These are phyloP conservation scores for Chenopodium quinoa DNA, from an alignment of 148 eudicot species.

Conservation along the genomic window DNA sequence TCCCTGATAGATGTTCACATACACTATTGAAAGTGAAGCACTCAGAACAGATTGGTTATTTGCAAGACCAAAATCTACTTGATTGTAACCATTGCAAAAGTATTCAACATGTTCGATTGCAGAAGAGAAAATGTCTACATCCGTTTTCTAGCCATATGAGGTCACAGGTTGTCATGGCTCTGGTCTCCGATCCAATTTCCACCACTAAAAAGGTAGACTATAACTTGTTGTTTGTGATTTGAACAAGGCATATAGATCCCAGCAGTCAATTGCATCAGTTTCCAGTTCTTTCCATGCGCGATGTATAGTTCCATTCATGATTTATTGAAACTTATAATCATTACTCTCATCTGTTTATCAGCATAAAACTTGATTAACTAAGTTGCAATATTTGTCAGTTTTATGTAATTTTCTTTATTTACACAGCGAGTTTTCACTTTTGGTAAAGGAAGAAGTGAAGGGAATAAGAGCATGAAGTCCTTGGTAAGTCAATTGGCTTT, in stretches of 20 bases:
- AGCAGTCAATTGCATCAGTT: too few relatives aligned
- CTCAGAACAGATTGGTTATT: constrained; percentile 31
- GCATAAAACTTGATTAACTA: not conserved
- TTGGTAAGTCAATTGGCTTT: constrained; percentile 53
- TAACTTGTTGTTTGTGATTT: too few relatives aligned
- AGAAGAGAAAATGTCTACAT: constrained; percentile 12
- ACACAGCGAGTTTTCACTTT: constrained; percentile 81
- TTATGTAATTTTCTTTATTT: not conserved
- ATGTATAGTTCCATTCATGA: too few relatives aligned
- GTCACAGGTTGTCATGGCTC: constrained; percentile 44
- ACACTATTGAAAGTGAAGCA: constrained; percentile 37
- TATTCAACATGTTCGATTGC: constrained; percentile 23
- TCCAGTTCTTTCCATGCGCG: too few relatives aligned
- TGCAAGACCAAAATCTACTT: constrained; percentile 26
- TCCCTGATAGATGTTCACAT: constrained; percentile 31
- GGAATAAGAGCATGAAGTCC: constrained; percentile 94
- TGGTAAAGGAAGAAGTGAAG: constrained; percentile 95
- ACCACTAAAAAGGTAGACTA: constrained; percentile 49
- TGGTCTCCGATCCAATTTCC: constrained; percentile 50
- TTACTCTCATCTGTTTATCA: too few relatives aligned
- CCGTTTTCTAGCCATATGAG: constrained; percentile 2
- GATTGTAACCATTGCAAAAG: constrained; percentile 22
- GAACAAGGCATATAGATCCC: too few relatives aligned
- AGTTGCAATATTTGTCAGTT: not conserved
- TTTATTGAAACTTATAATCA: too few relatives aligned